Percentiles rank a stretch among this genome's conserved stretches.
phyloP scores from a whole-genome alignment of 176 grass and related monocot genomes.

The Rhynchospora pubera region DNA sequence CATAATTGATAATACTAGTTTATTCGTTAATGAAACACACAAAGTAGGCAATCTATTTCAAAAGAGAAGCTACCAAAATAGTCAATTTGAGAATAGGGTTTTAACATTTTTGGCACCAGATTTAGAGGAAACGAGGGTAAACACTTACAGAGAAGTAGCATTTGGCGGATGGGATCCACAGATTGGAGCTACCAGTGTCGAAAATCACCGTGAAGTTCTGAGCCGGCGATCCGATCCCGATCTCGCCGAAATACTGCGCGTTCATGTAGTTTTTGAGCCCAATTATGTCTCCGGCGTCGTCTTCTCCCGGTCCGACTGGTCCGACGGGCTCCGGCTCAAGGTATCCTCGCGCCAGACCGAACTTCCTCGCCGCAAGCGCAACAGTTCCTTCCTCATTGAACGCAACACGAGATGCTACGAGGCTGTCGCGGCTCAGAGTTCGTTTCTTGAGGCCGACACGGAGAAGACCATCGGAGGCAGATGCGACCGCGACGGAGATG shows the following conservation, averaged over 20 bases:
- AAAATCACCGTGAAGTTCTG: constrained; percentile 99
- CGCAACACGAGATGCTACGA: constrained; percentile 34
- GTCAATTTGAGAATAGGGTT: not conserved
- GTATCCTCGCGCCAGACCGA: constrained; percentile 24
- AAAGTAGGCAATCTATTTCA: not conserved
- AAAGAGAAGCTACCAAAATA: not conserved
- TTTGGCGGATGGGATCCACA: constrained; percentile 86
- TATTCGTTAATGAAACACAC: not conserved
- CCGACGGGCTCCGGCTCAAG: constrained; percentile 7
- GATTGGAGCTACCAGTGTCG: constrained; percentile 97
- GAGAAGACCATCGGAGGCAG: constrained; percentile 43
- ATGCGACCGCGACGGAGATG: constrained; percentile 11
- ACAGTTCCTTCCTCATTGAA: constrained; percentile 19
- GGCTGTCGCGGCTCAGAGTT: constrained; percentile 34
- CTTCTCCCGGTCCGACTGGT: constrained; percentile 1
- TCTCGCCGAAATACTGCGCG: constrained; percentile 96
- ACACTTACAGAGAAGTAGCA: constrained; percentile 87
- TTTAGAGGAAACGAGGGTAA: not conserved
- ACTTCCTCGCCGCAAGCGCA: not conserved
- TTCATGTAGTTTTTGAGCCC: constrained; percentile 97
- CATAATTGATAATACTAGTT: not conserved
- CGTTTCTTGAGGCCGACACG: constrained; percentile 66
- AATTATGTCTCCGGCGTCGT: constrained; percentile 43
- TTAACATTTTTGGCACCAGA: not conserved
- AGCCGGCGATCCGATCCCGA: constrained; percentile 58